Conservation (phyloP, 441 rosid genomes). For the Sinapis alba region DNA sequence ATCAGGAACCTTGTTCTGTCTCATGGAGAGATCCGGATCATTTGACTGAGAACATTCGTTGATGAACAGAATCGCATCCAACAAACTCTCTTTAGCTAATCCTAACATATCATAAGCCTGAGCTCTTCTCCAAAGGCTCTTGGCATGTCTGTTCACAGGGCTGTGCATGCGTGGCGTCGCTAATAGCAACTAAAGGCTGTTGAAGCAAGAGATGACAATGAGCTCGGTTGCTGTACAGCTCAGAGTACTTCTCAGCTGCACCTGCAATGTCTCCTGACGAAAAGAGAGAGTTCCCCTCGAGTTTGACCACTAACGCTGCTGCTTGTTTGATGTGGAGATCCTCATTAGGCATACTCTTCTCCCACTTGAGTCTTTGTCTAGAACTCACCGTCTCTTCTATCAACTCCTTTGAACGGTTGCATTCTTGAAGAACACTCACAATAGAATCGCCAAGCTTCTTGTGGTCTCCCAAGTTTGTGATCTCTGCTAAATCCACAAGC, state of each 20-base stretch:
- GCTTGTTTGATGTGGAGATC: constrained; percentile 99
- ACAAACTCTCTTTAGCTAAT: constrained; percentile 89
- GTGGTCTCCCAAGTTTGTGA: constrained; percentile 81
- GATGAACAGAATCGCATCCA: constrained; percentile 92
- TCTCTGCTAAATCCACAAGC: constrained; percentile 85
- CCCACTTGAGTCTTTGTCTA: constrained; percentile 83
- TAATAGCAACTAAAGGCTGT: constrained; percentile 86
- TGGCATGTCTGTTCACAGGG: constrained; percentile 90
- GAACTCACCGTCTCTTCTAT: constrained; percentile 72
- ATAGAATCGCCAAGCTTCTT: constrained; percentile 92
- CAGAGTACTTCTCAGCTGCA: constrained; percentile 89
- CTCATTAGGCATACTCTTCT: constrained; percentile 89
- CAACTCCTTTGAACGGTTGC: constrained; percentile 62
- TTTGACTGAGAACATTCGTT: constrained; percentile 96
- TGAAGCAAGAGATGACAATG: constrained; percentile 93
- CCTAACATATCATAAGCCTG: constrained; percentile 97
- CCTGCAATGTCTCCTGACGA: constrained; percentile 94
- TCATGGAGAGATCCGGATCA: constrained; percentile 84
- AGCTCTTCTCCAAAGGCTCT: constrained; percentile 98
- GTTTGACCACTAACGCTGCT: constrained; percentile 88
- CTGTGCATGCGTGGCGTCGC: constrained; percentile 89
- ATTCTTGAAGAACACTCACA: constrained; percentile 78
- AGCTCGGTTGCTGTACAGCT: constrained; percentile 88
- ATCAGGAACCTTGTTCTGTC: constrained; percentile 97
- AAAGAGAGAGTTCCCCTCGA: constrained; percentile 94